Evolutionary conservation across 345 rosid genomes (phyloP).

Genomic region (Syzygium grande): DNA sequence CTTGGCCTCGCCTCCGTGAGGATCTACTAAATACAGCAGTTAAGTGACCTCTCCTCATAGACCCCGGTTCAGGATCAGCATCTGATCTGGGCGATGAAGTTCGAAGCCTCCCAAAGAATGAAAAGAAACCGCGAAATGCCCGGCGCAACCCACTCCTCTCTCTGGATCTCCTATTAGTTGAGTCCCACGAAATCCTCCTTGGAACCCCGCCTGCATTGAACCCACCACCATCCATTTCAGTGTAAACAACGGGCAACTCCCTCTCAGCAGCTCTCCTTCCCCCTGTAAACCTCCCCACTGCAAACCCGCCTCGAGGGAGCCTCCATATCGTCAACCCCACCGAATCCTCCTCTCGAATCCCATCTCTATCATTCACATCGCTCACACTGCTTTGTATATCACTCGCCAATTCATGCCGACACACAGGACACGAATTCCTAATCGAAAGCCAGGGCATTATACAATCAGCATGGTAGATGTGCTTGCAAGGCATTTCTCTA

Average conservation of each 20-base stretch:
- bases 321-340: constrained; percentile 58
- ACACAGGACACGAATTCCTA: constrained; percentile 53
- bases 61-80: constrained; percentile 9
- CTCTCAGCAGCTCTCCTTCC: constrained; percentile 35
- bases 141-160: constrained; percentile 37
- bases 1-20: constrained; percentile 12
- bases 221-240: constrained; percentile 58
- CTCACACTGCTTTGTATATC: neutral
- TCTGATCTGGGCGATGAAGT: constrained; percentile 9
- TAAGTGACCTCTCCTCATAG: constrained; percentile 20
- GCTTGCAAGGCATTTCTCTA: constrained; percentile 62
- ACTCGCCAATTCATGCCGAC: constrained; percentile 43
- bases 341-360: constrained; percentile 16
- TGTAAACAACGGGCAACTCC: constrained; percentile 44
- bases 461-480: constrained; percentile 48
- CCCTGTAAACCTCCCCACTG: constrained; percentile 52
- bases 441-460: constrained; percentile 49
- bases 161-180: constrained; percentile 36
- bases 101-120: constrained; percentile 35
- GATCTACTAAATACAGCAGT: constrained; percentile 17
- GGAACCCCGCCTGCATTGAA: constrained; percentile 29
- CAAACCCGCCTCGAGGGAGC: constrained; percentile 55
- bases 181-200: constrained; percentile 41
- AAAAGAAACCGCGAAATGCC: constrained; percentile 26
- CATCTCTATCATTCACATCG: neutral